Evolutionary conservation across 2,329 filamentous ascomycete genomes (phyloP).

Genomic region (Claviceps citrina): DNA sequence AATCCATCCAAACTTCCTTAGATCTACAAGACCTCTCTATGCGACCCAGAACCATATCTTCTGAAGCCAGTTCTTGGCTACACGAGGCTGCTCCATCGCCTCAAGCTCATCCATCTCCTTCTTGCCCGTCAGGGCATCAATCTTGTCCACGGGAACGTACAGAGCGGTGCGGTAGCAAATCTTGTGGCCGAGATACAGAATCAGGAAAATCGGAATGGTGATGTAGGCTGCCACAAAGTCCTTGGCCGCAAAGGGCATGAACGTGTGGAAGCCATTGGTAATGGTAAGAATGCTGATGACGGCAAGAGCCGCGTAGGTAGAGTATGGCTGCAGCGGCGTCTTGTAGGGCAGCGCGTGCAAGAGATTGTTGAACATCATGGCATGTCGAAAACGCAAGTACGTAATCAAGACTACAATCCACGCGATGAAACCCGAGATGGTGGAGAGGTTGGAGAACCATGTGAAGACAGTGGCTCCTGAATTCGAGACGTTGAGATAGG

Average conservation of each 20-base stretch:
- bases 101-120: constrained; percentile 46
- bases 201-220: constrained; percentile 44
- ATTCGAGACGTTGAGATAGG: constrained; percentile 53
- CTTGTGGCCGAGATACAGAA: constrained; percentile 48
- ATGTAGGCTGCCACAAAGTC: constrained; percentile 53
- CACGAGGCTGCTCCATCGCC: constrained; percentile 29
- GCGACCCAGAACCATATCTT: constrained; percentile 43
- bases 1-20: no score
- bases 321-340: constrained; percentile 44
- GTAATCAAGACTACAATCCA: constrained; percentile 45
- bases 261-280: constrained; percentile 62
- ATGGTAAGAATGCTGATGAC: constrained; percentile 47
- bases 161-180: constrained; percentile 28
- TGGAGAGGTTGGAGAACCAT: constrained; percentile 59
- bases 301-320: constrained; percentile 43
- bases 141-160: constrained; percentile 27
- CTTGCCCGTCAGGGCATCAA: constrained; percentile 43
- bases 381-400: constrained; percentile 43
- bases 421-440: constrained; percentile 43
- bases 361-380: constrained; percentile 37
- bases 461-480: constrained; percentile 49
- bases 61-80: constrained; percentile 35
- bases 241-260: constrained; percentile 50
- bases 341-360: constrained; percentile 34
- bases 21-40: no score